Base-by-base conservation (phyloP, 140 eudicot species). In the Bidens hawaiensis region DNA sequence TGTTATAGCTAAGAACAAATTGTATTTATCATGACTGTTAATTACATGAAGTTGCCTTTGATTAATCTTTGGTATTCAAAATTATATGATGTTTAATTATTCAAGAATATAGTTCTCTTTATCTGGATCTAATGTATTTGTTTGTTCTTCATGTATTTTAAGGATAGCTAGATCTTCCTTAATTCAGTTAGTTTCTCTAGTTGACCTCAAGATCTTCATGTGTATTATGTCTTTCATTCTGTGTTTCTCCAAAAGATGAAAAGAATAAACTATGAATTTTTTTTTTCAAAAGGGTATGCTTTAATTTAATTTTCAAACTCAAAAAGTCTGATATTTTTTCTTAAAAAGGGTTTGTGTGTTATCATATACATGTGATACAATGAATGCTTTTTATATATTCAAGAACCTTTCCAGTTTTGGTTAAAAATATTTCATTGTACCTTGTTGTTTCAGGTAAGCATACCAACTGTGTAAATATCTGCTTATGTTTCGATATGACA, bases 381-480 rank as follows among this genome's bases (percentile, higher is more conserved):
- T 65, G 62, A 48, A 26, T n/a, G 9, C 13, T 26, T 31, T 46
- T 49, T 48, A n/a, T n/a, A n/a, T n/a, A 1, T 27, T 48, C 18
- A 45, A 72, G 68, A 57, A 73, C 18, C 69, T 74, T 74, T 74
- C 79, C 27, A 48, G 13, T 48, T 74, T 66, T 59, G 69, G 79
- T 57, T 46, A 50, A 66, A 59, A 26, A 19, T 72, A 6, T 53
- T 57, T 71, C 43, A 28, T 66, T 38, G 62, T 59, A 74, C 73
- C 67, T 66, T 59, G 74, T 74, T 74, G 74, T 74, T 74, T 66
- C 48, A 74, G 79, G 69, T 66, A 38, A 74, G 79, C 74, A 59
- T 66, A 56, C 36, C 57, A 4, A 19, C 69, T 66, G 58, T 74
- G 33, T 21, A 66, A 72, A 74, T 74, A 73, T 72, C 79, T 74